Conservation (phyloP, 768 basidiomycete species). For the Mycena galericulata region DNA sequence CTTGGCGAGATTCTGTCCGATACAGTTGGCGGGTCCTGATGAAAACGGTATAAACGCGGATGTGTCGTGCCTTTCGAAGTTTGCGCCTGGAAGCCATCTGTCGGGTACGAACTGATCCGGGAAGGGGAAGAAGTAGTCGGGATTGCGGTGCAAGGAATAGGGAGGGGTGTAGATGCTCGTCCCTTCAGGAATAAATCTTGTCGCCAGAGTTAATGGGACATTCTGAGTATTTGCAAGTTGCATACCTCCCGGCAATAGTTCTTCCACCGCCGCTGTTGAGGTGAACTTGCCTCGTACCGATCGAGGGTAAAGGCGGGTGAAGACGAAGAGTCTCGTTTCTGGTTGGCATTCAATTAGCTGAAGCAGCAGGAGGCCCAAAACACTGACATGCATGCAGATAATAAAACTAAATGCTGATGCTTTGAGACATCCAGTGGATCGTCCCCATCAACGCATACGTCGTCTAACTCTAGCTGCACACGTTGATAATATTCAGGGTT, state of each 20-base stretch:
- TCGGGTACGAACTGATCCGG: slow-evolving; percentile 59
- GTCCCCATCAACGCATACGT: slow-evolving; percentile 36
- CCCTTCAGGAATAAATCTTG: slow-evolving; percentile 59
- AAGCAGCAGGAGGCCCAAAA: neutral
- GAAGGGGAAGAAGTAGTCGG: slow-evolving; percentile 60
- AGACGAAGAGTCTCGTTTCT: slow-evolving; percentile 66
- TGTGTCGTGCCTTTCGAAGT: slow-evolving; percentile 38
- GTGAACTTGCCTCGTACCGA: slow-evolving; percentile 48
- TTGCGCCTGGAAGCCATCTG: slow-evolving; percentile 47
- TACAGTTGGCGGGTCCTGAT: slow-evolving; percentile 55
- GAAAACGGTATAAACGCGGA: slow-evolving; percentile 59
- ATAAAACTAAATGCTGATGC: slow-evolving; percentile 46
- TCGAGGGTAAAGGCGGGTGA: slow-evolving; percentile 60
- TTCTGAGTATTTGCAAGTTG: neutral
- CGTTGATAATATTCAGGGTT: slow-evolving; percentile 47
- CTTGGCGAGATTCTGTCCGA: slow-evolving; percentile 56
- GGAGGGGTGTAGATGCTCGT: slow-evolving; percentile 57
- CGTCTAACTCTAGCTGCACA: slow-evolving; percentile 50
- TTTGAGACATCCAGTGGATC: slow-evolving; percentile 40
- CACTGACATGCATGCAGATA: slow-evolving; percentile 52
- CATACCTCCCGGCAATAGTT: slow-evolving; percentile 8
- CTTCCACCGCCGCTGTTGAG: neutral
- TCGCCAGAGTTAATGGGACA: neutral
- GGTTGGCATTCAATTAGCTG: neutral
- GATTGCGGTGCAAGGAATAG: slow-evolving; percentile 60